Percentiles rank a stretch among this genome's conserved stretches.
phyloP scores from a whole-genome alignment of 257 asterid genomes.

The Solanum rostratum region DNA sequence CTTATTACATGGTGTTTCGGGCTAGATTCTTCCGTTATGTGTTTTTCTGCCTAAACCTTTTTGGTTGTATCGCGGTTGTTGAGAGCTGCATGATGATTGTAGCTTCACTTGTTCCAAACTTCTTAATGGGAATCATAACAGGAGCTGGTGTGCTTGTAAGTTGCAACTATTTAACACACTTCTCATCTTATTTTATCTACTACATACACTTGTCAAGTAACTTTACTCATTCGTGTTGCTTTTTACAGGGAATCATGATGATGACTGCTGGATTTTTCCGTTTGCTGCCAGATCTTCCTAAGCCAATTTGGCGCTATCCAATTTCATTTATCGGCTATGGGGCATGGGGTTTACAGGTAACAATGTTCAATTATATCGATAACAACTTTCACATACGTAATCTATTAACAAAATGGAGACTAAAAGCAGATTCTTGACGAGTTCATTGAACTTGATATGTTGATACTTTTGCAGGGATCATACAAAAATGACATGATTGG shows the following conservation, averaged over 20 bases:
- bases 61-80: constrained; percentile 79
- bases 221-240: not conserved
- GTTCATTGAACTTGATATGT: not conserved
- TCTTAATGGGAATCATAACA: constrained; percentile 83
- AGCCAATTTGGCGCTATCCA: constrained; percentile 81
- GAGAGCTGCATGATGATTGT: constrained; percentile 96
- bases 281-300: constrained; percentile 71
- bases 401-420: not conserved
- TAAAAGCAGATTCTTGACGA: not conserved
- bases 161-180: not conserved
- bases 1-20: constrained; percentile 68
- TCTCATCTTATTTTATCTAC: not conserved
- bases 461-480: constrained; percentile 38
- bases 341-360: constrained; percentile 88
- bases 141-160: constrained; percentile 97
- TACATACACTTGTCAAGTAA: not conserved
- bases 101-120: constrained; percentile 83
- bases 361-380: not conserved
- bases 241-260: constrained; percentile 84
- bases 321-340: constrained; percentile 71
- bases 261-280: constrained; percentile 96
- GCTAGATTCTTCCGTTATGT: constrained; percentile 44
- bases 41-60: constrained; percentile 64
- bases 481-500: constrained; percentile 74
- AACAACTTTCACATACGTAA: not conserved